A percentile compares a stretch with the other conserved stretches of the same genome.
phyloP scores from a whole-genome alignment of 2,329 filamentous ascomycete genomes.

The Hymenoscyphus fructigenus region DNA sequence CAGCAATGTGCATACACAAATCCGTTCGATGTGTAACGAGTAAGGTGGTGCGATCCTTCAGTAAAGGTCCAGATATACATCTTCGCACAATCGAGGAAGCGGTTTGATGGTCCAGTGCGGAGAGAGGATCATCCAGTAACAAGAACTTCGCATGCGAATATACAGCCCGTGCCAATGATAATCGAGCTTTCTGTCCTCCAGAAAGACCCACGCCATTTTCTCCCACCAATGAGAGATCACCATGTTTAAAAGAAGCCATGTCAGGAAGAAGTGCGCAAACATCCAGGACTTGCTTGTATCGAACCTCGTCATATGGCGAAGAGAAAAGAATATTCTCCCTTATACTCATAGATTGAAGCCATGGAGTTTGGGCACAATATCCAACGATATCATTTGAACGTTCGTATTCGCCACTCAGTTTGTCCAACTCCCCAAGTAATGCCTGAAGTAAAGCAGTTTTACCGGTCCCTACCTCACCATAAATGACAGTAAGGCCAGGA shows the following conservation, averaged over 20 bases:
- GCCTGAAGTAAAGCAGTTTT: constrained; percentile 50
- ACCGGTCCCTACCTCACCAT: constrained; percentile 62
- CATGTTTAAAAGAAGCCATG: constrained; percentile 61
- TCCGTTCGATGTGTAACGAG: constrained; percentile 67
- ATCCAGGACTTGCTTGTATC: constrained; percentile 68
- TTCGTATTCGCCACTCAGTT: constrained; percentile 38
- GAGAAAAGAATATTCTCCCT: constrained; percentile 68
- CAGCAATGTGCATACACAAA: constrained; percentile 69
- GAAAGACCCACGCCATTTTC: constrained; percentile 62
- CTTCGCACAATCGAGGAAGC: constrained; percentile 59
- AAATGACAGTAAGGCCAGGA: constrained; percentile 57
- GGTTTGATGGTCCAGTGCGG: constrained; percentile 62
- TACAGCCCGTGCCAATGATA: constrained; percentile 59
- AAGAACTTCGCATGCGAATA: constrained; percentile 56
- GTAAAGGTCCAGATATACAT: constrained; percentile 54
- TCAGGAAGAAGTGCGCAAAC: constrained; percentile 62
- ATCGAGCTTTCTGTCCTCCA: constrained; percentile 59
- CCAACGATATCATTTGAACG: constrained; percentile 57
- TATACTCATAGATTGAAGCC: constrained; percentile 69
- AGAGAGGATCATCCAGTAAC: constrained; percentile 59
- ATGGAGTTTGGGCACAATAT: constrained; percentile 65
- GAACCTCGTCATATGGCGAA: constrained; percentile 63
- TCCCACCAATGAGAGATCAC: constrained; percentile 60
- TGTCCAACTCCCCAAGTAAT: constrained; percentile 36
- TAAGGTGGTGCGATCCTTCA: constrained; percentile 53